Base-by-base conservation (phyloP, 371 early-diverging fungal genomes). In the Nematocida sp. region DNA sequence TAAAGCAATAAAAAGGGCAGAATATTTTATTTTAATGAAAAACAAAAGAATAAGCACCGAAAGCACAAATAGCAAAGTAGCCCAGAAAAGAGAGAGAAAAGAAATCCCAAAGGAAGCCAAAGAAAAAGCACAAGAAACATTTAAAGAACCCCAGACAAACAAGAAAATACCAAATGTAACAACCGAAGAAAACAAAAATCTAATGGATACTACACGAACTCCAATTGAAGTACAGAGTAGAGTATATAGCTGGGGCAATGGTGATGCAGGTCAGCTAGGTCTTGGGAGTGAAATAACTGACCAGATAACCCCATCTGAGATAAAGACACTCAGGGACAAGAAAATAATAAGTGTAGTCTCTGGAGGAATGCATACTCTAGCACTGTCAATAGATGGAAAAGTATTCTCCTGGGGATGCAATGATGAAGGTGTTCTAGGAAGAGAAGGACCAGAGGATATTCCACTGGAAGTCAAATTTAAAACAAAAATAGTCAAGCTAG, bases 261-360 rank as follows among this genome's bases (percentile, higher is more conserved):
- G 92, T 60, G 91, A 92, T 78, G 89, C 91, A 55, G 91, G 90
- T n/a, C 96, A 97, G 85, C 87, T 94, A 23, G 98, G 95, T 32
- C 84, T 93, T 15, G 90, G 90, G 5, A 87, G 89, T 55, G 91
- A 90, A 57, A 86, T 87, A 70, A 53, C 85, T 9, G 86, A 86
- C 63, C 85, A 87, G 51, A 88, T 86, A 76, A 78, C 31, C 0
- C 93, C 93, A 34, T 86, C 84, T 75, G 85, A 86, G 25, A 80
- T 92, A 2, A 79, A 80, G 9, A 87, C 82, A 15, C 87, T 95
- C 48, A 76, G 65, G 38, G 85, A 86, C 64, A 86, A 85, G 76
- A 76, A 83, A 4, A 83, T 87, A 45, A 83, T 83, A 21, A 66
- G 77, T 29, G 81, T 88, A 15, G 77, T 75, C 11, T 86, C 86